phyloP scores from a whole-genome alignment of 257 asterid genomes.

The Capsicum chinense region DNA sequence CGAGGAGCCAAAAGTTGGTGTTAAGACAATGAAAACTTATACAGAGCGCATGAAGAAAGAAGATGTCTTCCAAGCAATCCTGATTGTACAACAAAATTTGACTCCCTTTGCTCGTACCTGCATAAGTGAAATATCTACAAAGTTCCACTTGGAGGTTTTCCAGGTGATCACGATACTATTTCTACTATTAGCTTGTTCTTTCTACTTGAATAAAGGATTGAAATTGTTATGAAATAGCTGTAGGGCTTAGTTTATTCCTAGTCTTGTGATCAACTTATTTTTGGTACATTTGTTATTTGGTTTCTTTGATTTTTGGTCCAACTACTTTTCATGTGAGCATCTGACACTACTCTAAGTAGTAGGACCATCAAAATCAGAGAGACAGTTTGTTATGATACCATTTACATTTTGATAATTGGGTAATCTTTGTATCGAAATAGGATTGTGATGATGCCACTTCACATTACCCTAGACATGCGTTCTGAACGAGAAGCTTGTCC shows the following conservation, averaged over 20 bases:
- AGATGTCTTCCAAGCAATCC: slow-evolving; percentile 66
- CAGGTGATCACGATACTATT: slow-evolving; percentile 50
- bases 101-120: slow-evolving; percentile 75
- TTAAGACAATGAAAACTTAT: slow-evolving; percentile 75
- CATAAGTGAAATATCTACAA: slow-evolving; percentile 71
- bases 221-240: not conserved
- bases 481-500: not conserved
- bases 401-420: not conserved
- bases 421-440: not conserved
- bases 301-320: not conserved
- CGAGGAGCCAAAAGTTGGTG: slow-evolving; percentile 84
- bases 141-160: slow-evolving; percentile 81
- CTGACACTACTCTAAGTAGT: not conserved
- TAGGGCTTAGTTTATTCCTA: slow-evolving; percentile 9
- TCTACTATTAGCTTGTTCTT: not conserved
- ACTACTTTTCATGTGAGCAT: not conserved
- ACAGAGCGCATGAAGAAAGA: slow-evolving; percentile 84
- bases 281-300: slow-evolving; percentile 14
- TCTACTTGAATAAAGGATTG: slow-evolving; percentile 13
- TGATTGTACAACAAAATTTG: slow-evolving; percentile 83
- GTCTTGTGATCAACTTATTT: not conserved
- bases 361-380: not conserved
- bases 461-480: not conserved
- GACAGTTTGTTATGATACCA: not conserved
- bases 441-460: not conserved